Percentiles rank a stretch among this genome's conserved stretches.
phyloP scores from a whole-genome alignment of 2,329 filamentous ascomycete species.

The Neofusicoccum parvum region DNA sequence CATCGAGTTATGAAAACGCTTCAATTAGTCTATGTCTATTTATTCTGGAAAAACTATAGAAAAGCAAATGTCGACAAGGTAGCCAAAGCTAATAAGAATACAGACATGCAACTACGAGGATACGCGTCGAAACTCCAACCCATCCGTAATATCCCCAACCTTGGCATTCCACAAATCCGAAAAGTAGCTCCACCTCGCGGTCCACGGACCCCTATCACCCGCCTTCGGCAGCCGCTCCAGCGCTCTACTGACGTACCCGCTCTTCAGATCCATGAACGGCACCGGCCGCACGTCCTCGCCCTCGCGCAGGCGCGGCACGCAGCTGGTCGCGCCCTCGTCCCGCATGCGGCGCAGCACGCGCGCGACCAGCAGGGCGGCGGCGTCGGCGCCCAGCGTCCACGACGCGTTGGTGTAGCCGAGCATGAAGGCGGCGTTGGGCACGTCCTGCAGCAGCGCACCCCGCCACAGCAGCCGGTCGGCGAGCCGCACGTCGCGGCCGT shows the following conservation, averaged over 20 bases:
- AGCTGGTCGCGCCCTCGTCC: background rate
- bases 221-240: slow-evolving; percentile 49
- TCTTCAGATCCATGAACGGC: slow-evolving; percentile 35
- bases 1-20: too few relatives aligned
- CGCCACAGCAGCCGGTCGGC: slow-evolving; percentile 61
- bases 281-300: background rate
- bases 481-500: slow-evolving; percentile 51
- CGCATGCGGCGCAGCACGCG: slow-evolving; percentile 56
- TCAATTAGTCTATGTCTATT: too few relatives aligned
- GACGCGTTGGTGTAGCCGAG: slow-evolving; percentile 62
- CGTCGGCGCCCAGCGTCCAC: slow-evolving; percentile 66
- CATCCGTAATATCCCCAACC: slow-evolving; percentile 44
- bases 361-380: slow-evolving; percentile 51
- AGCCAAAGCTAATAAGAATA: too few relatives aligned
- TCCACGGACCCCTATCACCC: slow-evolving; percentile 48
- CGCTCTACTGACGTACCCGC: slow-evolving; percentile 49
- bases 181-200: slow-evolving; percentile 46
- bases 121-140: slow-evolving; percentile 34
- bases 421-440: slow-evolving; percentile 62
- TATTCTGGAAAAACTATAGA: too few relatives aligned
- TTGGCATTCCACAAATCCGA: slow-evolving; percentile 46
- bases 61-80: too few relatives aligned
- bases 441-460: slow-evolving; percentile 60
- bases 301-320: background rate
- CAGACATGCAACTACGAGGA: too few relatives aligned